These are phyloP conservation scores for Micractinium sp. DNA, from an alignment of 139 green algal species.

Conservation along the genomic window DNA sequence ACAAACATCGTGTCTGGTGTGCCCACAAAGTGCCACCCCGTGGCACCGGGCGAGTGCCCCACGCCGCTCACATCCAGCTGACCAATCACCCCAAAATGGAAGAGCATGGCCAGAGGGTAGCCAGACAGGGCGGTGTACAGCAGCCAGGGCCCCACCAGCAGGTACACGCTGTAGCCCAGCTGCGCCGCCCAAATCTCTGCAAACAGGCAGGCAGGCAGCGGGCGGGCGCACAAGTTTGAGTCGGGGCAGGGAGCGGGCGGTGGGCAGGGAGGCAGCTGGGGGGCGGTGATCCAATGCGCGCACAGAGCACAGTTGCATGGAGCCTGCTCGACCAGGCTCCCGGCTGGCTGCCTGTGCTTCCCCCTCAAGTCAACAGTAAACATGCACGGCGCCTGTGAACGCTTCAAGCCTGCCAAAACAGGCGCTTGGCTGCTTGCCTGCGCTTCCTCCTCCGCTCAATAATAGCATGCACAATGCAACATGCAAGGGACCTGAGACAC, in stretches of 20 bases:
- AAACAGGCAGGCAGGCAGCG: neutral
- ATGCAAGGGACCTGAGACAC: too few species aligned
- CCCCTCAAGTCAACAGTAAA: neutral
- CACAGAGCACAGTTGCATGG: neutral
- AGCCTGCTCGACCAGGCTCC: neutral
- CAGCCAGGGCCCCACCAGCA: constrained; percentile 53
- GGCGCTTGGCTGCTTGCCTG: too few species aligned
- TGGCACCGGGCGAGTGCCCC: too few species aligned
- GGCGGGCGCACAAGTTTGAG: neutral
- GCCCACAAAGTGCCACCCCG: constrained; percentile 10
- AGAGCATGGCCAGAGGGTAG: constrained; percentile 33
- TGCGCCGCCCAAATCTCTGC: constrained; percentile 12
- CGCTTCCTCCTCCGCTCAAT: too few species aligned
- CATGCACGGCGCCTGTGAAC: too few species aligned
- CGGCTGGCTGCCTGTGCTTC: neutral
- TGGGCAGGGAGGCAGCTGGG: neutral
- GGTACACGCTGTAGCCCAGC: constrained; percentile 34
- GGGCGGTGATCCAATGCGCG: neutral
- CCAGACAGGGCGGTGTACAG: constrained; percentile 38
- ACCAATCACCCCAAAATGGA: constrained; percentile 40
- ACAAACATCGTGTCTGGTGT: constrained; percentile 47
- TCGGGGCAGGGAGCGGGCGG: neutral
- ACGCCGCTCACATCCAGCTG: neutral
- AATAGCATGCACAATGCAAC: too few species aligned
- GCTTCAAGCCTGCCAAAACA: too few species aligned